Base-by-base conservation (phyloP, 1,139 yeast species). In the Suhomyces taliae region DNA sequence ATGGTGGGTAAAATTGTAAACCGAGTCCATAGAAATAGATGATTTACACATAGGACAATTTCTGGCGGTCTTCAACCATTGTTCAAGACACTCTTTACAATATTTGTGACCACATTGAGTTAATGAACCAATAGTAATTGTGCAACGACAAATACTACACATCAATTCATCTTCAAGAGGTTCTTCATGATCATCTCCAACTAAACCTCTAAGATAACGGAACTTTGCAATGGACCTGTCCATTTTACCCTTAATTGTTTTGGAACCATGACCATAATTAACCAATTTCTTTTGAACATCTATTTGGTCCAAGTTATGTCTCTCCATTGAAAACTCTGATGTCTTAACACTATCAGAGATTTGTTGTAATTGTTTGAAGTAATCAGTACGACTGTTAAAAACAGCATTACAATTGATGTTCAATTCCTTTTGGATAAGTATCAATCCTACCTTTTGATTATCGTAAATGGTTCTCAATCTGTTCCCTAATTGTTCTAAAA, bases 61-160 rank as follows among this genome's bases (percentile, higher is more conserved):
- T 36, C 76, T 76, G 19, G 71, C 71, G 11, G 67, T 70, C 46
- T 59, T 60, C 47, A 86, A 62, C 98, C 99, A 93, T 48, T 78
- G 83, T 12, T 68, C 74, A 35, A 90, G 70, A 63, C 98, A 91
- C 2, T 79, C 85, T 49, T 81, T 79, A 61, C 97, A 91, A 61
- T 86, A 91, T 56, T 84, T 85, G 65, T 91, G 98, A 0, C 97
- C 97, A 74, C 98, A 91, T 15, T 82, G 83, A 0, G 96, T 85
- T 50, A 91, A 71, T 0, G 93, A 78, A 0, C 98, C 98, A 40
- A 82, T 73, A 3, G 81, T 74, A 40, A 90, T 89, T 2, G 78
- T 63, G 4, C 82, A 75, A 26, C 86, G 80, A 62, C 99, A 93
- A 53, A 93, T 90, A 39, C 85, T 78, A 65, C 98, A 93, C 42